A percentile compares a stretch with the other conserved stretches of the same genome.
Conservation (phyloP, 805 yeast species). For the Cyberlindnera maclurae region DNA sequence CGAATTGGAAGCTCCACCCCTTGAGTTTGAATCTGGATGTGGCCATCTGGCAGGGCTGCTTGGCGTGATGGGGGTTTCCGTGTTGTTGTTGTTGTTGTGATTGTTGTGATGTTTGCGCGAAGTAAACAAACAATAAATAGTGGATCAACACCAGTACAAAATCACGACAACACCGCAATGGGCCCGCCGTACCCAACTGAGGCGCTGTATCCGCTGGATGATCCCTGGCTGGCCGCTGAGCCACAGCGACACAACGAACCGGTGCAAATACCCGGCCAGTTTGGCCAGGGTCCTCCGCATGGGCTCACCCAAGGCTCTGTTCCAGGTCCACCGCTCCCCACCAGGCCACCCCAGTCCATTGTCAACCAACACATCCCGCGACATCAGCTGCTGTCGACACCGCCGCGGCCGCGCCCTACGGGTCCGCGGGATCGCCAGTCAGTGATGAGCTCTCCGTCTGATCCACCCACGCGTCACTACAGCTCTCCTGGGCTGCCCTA, state of each 20-base stretch:
- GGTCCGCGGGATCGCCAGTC: constrained; percentile 20
- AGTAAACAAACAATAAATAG: not conserved
- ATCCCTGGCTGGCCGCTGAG: not conserved
- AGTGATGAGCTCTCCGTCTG: no score
- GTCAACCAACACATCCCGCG: constrained; percentile 12
- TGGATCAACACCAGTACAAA: not conserved
- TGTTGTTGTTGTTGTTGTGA: not conserved
- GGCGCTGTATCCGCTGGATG: constrained; percentile 12
- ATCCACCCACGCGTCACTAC: not conserved
- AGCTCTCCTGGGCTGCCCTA: constrained; percentile 20
- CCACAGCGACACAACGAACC: constrained; percentile 17
- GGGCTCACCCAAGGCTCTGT: not conserved
- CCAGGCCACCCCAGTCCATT: constrained; percentile 18
- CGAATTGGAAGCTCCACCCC: constrained; percentile 18
- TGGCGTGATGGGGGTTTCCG: not conserved
- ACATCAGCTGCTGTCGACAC: not conserved
- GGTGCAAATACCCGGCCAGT: constrained; percentile 13
- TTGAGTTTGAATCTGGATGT: constrained; percentile 12
- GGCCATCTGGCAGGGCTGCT: constrained; percentile 13
- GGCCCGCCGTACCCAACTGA: constrained; percentile 1
- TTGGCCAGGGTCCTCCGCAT: constrained; percentile 5
- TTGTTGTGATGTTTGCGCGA: not conserved
- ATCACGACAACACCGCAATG: not conserved
- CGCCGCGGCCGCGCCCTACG: constrained; percentile 6
- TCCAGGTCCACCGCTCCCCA: constrained; percentile 18